Evolutionary conservation across 768 basidiomycete genomes (phyloP).

Genomic region (Fibroporia radiculosa): DNA sequence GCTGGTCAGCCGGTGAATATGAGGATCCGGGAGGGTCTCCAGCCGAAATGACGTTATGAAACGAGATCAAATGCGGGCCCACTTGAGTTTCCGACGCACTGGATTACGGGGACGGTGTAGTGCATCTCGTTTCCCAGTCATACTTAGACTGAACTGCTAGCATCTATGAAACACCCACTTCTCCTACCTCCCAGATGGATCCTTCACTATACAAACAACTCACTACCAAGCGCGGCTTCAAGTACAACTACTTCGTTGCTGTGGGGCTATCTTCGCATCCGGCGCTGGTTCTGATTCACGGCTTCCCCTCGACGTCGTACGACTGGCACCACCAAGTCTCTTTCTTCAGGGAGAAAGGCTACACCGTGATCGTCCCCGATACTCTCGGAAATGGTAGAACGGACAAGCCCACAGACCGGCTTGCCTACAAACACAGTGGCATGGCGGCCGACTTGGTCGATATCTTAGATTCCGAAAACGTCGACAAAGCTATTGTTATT

Average conservation of each 20-base stretch:
- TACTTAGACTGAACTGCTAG: too few relatives aligned
- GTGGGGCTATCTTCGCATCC: conserved; percentile 20
- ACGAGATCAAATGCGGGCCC: too few relatives aligned
- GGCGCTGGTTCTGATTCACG: conserved; percentile 37
- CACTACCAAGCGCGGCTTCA: conserved; percentile 25
- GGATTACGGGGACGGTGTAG: too few relatives aligned
- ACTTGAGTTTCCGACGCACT: too few relatives aligned
- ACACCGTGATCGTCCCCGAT: conserved; percentile 40
- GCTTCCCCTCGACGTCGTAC: conserved; percentile 33
- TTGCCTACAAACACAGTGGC: conserved; percentile 18
- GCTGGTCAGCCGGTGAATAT: too few relatives aligned
- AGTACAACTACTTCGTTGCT: conserved; percentile 29
- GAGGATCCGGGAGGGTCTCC: too few relatives aligned
- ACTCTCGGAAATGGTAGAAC: conserved; percentile 40
- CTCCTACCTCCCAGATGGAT: too few relatives aligned
- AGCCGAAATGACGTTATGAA: too few relatives aligned
- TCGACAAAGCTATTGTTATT: conserved; percentile 22
- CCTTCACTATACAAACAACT: conserved; percentile 25
- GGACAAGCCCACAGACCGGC: conserved; percentile 28
- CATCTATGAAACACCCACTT: too few relatives aligned
- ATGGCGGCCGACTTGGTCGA: conserved; percentile 26
- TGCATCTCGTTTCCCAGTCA: too few relatives aligned
- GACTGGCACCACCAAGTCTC: conserved; percentile 36
- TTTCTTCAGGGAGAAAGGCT: conserved; percentile 32
- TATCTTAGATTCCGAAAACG: conserved; percentile 24